Percentiles rank a stretch among this genome's conserved stretches.
phyloP scores from a whole-genome alignment of 441 rosid genomes.

The Gossypium laxum region DNA sequence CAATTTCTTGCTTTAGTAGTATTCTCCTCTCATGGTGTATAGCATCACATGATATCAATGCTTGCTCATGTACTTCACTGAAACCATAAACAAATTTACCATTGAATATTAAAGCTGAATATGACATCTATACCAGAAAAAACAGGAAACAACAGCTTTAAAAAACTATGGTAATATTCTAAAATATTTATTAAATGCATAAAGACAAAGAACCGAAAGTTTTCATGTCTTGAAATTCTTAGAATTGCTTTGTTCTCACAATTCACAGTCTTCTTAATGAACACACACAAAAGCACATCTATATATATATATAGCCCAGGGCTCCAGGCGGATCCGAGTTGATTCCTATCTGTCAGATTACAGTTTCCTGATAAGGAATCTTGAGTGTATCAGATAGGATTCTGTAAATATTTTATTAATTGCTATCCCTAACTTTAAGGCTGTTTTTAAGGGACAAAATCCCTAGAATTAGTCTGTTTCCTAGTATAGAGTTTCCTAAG shows the following conservation, averaged over 20 bases:
- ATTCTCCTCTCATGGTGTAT: slow-evolving; percentile 88
- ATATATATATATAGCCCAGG: neutral
- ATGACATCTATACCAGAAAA: slow-evolving; percentile 6
- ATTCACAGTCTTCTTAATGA: neutral
- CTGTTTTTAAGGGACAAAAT: no score
- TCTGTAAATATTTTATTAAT: no score
- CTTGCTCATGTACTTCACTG: slow-evolving; percentile 98
- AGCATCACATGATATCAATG: slow-evolving; percentile 63
- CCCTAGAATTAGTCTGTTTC: no score
- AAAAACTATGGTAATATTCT: neutral
- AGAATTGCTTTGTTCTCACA: neutral
- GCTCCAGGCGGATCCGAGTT: no score
- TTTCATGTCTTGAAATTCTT: neutral
- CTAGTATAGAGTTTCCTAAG: no score
- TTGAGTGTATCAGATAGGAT: no score
- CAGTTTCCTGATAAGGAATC: no score
- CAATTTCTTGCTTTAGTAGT: slow-evolving; percentile 89
- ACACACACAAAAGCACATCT: neutral
- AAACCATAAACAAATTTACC: slow-evolving; percentile 24
- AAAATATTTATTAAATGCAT: neutral
- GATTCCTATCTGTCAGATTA: no score
- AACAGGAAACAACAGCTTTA: neutral
- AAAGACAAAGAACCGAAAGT: neutral
- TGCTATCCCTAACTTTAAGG: no score
- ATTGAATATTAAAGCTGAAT: slow-evolving; percentile 13